phyloP scores from a whole-genome alignment of 2,329 filamentous ascomycete genomes.

The Cercospora brassicicola region DNA sequence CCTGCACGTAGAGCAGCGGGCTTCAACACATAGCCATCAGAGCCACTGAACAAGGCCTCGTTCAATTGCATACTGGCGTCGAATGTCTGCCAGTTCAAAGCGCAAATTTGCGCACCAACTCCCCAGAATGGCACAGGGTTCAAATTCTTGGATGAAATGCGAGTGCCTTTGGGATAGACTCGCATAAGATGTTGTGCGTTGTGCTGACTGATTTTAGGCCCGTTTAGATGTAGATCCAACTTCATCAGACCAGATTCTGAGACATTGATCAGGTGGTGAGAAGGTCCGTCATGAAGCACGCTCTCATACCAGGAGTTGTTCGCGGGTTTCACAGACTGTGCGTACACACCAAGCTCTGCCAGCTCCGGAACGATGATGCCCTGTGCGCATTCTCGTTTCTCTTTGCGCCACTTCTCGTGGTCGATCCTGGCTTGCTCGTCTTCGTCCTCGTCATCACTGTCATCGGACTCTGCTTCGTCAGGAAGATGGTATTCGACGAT shows the following conservation, averaged over 20 bases:
- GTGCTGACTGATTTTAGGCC: constrained; percentile 56
- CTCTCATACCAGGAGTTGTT: constrained; percentile 66
- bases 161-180: constrained; percentile 67
- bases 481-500: constrained; percentile 68
- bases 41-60: constrained; percentile 65
- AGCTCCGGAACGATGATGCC: constrained; percentile 62
- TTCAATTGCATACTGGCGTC: constrained; percentile 67
- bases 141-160: constrained; percentile 66
- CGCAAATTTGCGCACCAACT: constrained; percentile 67
- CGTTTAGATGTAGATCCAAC: constrained; percentile 43
- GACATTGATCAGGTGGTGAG: constrained; percentile 68
- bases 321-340: constrained; percentile 66
- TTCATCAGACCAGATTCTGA: constrained; percentile 64
- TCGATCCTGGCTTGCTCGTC: constrained; percentile 46
- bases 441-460: constrained; percentile 40
- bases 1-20: constrained; percentile 59
- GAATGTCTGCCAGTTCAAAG: constrained; percentile 70
- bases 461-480: constrained; percentile 50
- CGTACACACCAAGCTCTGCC: constrained; percentile 66
- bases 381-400: constrained; percentile 52
- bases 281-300: constrained; percentile 52
- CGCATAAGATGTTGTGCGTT: constrained; percentile 69
- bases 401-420: constrained; percentile 55
- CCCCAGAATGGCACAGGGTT: constrained; percentile 65
- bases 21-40: constrained; percentile 66